These are phyloP conservation scores for Pyrenochaeta sp. DNA, from an alignment of 2,329 filamentous ascomycete genomes.

Conservation along the genomic window DNA sequence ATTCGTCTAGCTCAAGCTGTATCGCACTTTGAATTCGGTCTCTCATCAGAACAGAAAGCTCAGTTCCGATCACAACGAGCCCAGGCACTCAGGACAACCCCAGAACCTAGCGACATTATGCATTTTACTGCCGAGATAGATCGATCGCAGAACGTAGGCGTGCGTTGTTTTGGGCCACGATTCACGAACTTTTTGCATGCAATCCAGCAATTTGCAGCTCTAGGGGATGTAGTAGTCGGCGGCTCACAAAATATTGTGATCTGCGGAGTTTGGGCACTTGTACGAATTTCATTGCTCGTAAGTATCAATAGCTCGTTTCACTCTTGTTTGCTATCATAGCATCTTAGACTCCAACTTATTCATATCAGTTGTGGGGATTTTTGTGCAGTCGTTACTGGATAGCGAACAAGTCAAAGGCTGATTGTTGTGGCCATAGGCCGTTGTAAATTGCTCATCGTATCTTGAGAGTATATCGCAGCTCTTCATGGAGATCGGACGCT, in stretches of 20 bases:
- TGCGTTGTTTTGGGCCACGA: constrained; percentile 31
- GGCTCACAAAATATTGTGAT: constrained; percentile 54
- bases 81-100: constrained; percentile 28
- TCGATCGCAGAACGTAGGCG: neutral
- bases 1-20: constrained; percentile 54
- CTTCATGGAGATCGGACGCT: constrained; percentile 54
- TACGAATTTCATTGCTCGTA: constrained; percentile 54
- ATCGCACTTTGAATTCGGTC: constrained; percentile 50
- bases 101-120: constrained; percentile 45
- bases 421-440: constrained; percentile 28
- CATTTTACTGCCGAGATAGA: neutral
- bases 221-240: constrained; percentile 50
- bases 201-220: constrained; percentile 54
- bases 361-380: too few species aligned
- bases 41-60: constrained; percentile 49
- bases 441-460: constrained; percentile 42
- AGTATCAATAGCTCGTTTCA: constrained; percentile 4
- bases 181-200: constrained; percentile 53
- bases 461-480: constrained; percentile 53
- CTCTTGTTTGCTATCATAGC: too few species aligned
- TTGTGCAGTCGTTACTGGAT: too few species aligned
- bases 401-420: too few species aligned
- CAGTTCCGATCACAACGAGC: constrained; percentile 30
- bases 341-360: too few species aligned
- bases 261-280: constrained; percentile 56